A percentile compares a stretch with the other conserved stretches of the same genome.
phyloP scores from a whole-genome alignment of 2,329 filamentous ascomycete genomes.

The Verticillium klebahnii region DNA sequence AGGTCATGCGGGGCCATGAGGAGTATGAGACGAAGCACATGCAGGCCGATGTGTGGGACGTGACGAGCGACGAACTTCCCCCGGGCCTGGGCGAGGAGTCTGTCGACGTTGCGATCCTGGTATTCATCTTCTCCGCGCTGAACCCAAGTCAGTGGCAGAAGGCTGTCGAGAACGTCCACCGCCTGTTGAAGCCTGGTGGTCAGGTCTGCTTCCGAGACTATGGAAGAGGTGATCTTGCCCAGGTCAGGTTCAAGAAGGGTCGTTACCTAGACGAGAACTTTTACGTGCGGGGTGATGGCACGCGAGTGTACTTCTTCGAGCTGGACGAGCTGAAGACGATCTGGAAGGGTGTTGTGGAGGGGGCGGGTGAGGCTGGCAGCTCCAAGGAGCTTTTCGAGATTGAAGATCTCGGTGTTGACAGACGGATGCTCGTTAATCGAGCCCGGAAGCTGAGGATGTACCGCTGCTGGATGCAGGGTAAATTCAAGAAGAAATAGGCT shows the following conservation, averaged over 20 bases:
- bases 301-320: constrained; percentile 96
- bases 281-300: constrained; percentile 92
- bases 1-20: constrained; percentile 80
- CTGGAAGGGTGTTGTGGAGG: constrained; percentile 54
- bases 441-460: constrained; percentile 96
- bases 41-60: constrained; percentile 93
- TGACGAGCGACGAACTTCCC: constrained; percentile 67
- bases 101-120: constrained; percentile 88
- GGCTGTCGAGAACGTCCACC: constrained; percentile 76
- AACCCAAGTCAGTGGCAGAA: constrained; percentile 79
- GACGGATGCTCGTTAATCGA: constrained; percentile 86
- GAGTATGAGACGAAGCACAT: constrained; percentile 69
- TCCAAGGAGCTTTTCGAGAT: constrained; percentile 57
- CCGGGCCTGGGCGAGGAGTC: constrained; percentile 71
- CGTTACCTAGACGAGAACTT: constrained; percentile 95
- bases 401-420: constrained; percentile 76
- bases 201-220: constrained; percentile 95
- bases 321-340: constrained; percentile 74
- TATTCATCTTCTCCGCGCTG: constrained; percentile 95
- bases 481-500: constrained; percentile 64
- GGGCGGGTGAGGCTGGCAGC: constrained; percentile 18
- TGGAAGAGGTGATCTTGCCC: constrained; percentile 88
- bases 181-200: constrained; percentile 86
- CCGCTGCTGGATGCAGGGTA: constrained; percentile 89
- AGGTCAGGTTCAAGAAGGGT: constrained; percentile 95